Percentiles rank a stretch among this genome's conserved stretches.
Evolutionary conservation across 257 asterid species (phyloP).

Genomic region (Solanum piurae): DNA sequence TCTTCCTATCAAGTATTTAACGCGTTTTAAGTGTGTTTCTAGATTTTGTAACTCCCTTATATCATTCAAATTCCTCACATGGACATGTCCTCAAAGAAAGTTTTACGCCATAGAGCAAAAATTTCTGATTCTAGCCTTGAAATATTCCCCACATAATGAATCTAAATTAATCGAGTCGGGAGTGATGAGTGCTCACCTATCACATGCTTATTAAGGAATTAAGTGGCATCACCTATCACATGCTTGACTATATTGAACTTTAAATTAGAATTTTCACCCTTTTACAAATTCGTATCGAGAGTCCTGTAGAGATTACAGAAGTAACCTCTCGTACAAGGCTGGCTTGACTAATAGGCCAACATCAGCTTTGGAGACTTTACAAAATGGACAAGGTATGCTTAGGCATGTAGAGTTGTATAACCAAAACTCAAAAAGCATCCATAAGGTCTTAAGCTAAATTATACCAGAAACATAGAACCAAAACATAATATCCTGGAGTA

Average conservation of each 20-base stretch:
- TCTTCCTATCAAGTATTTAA: not conserved
- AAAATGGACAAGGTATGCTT: not conserved
- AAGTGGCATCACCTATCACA: not conserved
- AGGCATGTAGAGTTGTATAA: not conserved
- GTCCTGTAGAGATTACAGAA: too few relatives aligned
- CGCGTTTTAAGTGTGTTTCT: not conserved
- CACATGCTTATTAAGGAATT: not conserved
- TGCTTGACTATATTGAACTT: not conserved
- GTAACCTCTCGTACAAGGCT: not conserved
- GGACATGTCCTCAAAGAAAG: not conserved
- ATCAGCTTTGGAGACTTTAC: not conserved
- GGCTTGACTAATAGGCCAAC: not conserved
- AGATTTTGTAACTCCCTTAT: not conserved
- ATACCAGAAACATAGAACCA: not conserved
- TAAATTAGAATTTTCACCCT: not conserved
- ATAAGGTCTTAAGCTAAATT: not conserved
- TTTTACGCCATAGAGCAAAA: too few relatives aligned
- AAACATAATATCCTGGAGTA: not conserved
- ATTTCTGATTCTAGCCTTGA: too few relatives aligned
- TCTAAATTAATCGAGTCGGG: too few relatives aligned
- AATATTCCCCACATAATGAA: too few relatives aligned
- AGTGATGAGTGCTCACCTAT: not conserved
- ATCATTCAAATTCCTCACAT: not conserved
- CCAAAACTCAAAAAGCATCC: too few relatives aligned
- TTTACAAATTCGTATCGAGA: not conserved